phyloP scores from a whole-genome alignment of 768 basidiomycete genomes.

The Termitomyces eurrhizus region DNA sequence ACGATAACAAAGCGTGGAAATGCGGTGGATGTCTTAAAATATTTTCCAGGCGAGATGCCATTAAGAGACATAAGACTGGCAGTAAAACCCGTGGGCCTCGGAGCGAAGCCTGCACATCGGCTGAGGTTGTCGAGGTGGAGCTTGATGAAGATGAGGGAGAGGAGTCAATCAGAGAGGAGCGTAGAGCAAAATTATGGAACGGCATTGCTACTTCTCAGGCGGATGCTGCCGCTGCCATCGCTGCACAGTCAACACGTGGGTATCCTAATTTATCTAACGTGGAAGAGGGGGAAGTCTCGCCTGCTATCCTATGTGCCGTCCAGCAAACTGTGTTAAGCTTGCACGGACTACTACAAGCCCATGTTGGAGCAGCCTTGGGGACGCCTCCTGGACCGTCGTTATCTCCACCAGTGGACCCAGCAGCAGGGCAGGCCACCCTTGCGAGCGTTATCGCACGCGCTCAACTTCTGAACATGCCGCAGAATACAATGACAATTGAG shows the following conservation, averaged over 20 bases:
- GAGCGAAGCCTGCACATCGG: conserved; percentile 49
- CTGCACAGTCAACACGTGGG: conserved; percentile 15
- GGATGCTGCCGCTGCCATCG: conserved; percentile 15
- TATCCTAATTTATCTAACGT: conserved; percentile 26
- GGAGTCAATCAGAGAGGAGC: conserved; percentile 50
- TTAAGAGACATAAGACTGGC: conserved; percentile 72
- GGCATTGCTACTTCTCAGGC: conserved; percentile 47
- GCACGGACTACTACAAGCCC: conserved; percentile 51
- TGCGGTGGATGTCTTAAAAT: conserved; percentile 71
- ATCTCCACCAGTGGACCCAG: conserved; percentile 35
- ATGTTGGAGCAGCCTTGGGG: conserved; percentile 56
- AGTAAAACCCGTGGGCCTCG: conserved; percentile 47
- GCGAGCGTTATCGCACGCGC: conserved; percentile 73
- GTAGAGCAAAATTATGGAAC: conserved; percentile 61
- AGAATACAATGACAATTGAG: background rate
- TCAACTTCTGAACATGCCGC: conserved; percentile 45
- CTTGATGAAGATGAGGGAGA: conserved; percentile 39
- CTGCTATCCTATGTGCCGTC: conserved; percentile 41
- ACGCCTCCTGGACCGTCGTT: conserved; percentile 28
- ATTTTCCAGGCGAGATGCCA: conserved; percentile 75
- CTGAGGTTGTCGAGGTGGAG: conserved; percentile 61
- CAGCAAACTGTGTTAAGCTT: conserved; percentile 52
- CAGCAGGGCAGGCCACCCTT: conserved; percentile 60
- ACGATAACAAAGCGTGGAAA: conserved; percentile 70
- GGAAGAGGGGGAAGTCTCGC: conserved; percentile 63